Percentiles rank a stretch among this genome's conserved stretches.
Conservation (phyloP, 164 flowering plant species). For the Magnolia kwangsiensis region DNA sequence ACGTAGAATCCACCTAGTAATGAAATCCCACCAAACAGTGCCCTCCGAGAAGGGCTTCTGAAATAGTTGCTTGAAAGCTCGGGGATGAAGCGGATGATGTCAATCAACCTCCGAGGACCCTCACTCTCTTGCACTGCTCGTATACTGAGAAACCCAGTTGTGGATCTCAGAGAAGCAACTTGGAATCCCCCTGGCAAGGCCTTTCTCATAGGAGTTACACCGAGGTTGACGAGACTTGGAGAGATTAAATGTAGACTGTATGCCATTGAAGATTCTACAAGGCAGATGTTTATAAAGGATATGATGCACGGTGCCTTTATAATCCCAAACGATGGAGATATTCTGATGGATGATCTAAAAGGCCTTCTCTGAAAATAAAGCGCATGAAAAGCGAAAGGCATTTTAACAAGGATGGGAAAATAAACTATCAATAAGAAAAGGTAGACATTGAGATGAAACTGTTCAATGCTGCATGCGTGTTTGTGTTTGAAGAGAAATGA, state of each 20-base stretch:
- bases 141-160: slow-evolving; percentile 25
- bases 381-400: not conserved
- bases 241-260: slow-evolving; percentile 26
- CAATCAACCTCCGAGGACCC: slow-evolving; percentile 70
- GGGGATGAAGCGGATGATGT: slow-evolving; percentile 65
- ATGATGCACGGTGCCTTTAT: not conserved
- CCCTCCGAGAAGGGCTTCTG: slow-evolving; percentile 72
- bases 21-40: slow-evolving; percentile 89
- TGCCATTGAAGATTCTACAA: slow-evolving; percentile 37
- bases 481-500: no score
- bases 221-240: slow-evolving; percentile 19
- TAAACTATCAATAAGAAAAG: not conserved
- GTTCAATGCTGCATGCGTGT: no score
- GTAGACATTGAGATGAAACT: not conserved
- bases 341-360: not conserved
- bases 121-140: slow-evolving; percentile 68
- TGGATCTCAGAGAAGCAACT: slow-evolving; percentile 19
- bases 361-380: slow-evolving; percentile 1
- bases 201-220: slow-evolving; percentile 12
- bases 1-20: slow-evolving; percentile 88
- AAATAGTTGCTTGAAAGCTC: slow-evolving; percentile 73
- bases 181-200: slow-evolving; percentile 17
- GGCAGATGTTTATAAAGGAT: not conserved
- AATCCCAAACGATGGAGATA: not conserved
- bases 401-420: not conserved